Evolutionary conservation across 164 flowering plant species (phyloP), one percentile per base, ranked within the genome.

Genomic region (Stephania japonica): DNA sequence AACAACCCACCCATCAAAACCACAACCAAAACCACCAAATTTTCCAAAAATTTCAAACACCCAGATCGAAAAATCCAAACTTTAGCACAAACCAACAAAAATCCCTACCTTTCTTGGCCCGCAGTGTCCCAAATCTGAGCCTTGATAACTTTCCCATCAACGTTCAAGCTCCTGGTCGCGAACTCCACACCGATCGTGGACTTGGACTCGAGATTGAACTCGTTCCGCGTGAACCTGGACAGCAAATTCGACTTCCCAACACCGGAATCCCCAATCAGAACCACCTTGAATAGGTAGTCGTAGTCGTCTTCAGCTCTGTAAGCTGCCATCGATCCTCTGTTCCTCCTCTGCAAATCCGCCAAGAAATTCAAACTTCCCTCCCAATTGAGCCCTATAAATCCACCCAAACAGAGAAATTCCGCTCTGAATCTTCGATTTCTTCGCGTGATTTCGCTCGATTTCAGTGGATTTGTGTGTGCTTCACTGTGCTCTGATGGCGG

Each of bases 301-400:
- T 69, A 75, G 47, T 75, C 77, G 65, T 75, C 77, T 69, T 69
- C 77, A 61, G 72, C 62, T 75, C 69, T 75, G 47, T 75, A 75
- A 11, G 49, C 69, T 27, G 72, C 72, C 77, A 75, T 75, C 41
- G 21, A 32, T n/a, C 42, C 21, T 21, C 25, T 32, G 38, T 70
- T 38, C 49, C 23, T 70, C 24, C 65, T 38, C 41, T 42, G 50
- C 47, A 71, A 71, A 71, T 59, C 66, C n/a, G 21, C 65, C 25
- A 53, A 50, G 32, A 26, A 16, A 3, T 18, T 23, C 43, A 26
- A 0, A 8, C 38, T 56, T 59, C 50, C 24, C 53, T 56, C 44
- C 42, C 16, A 59, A 59, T 25, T 18, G 25, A 61, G 8, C 65
- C 61, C 66, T 59, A 42, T n/a, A 61, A 23, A 7, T 25, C 16